Evolutionary conservation across 2,329 filamentous ascomycete genomes (phyloP).

Genomic region (Botryosphaeria dothidea): DNA sequence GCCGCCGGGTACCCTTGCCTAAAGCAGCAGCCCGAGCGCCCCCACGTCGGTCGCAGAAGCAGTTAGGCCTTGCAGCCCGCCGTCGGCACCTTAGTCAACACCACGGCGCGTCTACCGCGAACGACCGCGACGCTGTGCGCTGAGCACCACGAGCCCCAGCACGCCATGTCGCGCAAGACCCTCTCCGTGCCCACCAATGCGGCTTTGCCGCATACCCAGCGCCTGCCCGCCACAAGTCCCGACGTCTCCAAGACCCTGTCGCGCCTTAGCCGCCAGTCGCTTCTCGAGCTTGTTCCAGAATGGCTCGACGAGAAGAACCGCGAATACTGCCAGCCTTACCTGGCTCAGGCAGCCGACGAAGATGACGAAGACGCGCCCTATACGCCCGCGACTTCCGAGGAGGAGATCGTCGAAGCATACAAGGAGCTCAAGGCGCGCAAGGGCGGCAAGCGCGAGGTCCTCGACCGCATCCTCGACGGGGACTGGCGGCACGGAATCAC

Average conservation of each 20-base stretch:
- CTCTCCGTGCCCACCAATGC: slow-evolving; percentile 70
- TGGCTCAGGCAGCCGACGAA: slow-evolving; percentile 46
- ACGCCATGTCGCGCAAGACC: slow-evolving; percentile 21
- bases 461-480: slow-evolving; percentile 58
- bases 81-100: slow-evolving; percentile 12
- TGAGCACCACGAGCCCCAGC: background rate
- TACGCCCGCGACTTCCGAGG: slow-evolving; percentile 64
- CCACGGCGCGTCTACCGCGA: slow-evolving; percentile 15
- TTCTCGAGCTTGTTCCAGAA: slow-evolving; percentile 71
- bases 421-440: slow-evolving; percentile 43
- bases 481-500: slow-evolving; percentile 59
- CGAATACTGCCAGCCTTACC: slow-evolving; percentile 60
- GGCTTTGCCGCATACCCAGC: slow-evolving; percentile 69
- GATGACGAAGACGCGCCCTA: slow-evolving; percentile 65
- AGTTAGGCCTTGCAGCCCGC: background rate
- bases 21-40: background rate
- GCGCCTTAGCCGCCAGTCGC: slow-evolving; percentile 69
- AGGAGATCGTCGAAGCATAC: slow-evolving; percentile 62
- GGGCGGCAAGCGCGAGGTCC: slow-evolving; percentile 54
- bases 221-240: slow-evolving; percentile 65
- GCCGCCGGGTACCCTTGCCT: background rate
- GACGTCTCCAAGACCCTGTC: slow-evolving; percentile 66
- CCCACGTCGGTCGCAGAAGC: background rate
- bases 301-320: slow-evolving; percentile 74
- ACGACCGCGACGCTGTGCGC: slow-evolving; percentile 9